Base-by-base conservation (phyloP, 495 filamentous ascomycete species). In the Penicillium antarcticum region DNA sequence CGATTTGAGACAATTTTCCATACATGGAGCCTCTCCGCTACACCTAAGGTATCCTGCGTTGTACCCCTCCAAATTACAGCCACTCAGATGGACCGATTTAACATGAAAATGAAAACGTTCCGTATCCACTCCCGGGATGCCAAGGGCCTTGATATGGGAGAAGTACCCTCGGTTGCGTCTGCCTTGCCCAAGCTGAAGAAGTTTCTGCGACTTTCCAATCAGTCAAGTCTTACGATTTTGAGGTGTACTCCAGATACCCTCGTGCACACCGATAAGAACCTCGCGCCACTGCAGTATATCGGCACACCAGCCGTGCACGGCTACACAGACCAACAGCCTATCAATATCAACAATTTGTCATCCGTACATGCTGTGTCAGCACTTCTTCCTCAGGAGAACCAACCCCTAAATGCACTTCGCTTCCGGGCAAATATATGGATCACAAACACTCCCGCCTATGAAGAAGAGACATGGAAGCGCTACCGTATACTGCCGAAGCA, bases 351-450 rank as follows among this genome's bases (percentile, higher is more conserved):
- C 50, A 58, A 41, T 41, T n/a, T 58, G 12, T 58, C 55, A 3
- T 58, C 55, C 3, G 55, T 58, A 3, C 55, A 58, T 19, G 50
- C 55, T 21, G 45, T 53, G 32, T 58, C 55, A 6, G 41, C 33
- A 4, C 50, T 58, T 14, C 50, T 58, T n/a, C 55, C 55, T 2
- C 2, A 24, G 8, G 55, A 58, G 36, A 58, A 58, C 17, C 50
- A 53, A 40, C 55, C 55, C n/a, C 12, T 58, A 41, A 47, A 58
- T 23, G 55, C 55, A 8, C 42, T 58, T 7, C 55, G 55, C 17
- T 58, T 58, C 29, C 56, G 56, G 6, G 56, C 56, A 38, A 58
- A 58, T 29, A 42, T 58, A 8, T 58, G 56, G 56, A 40, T 54
- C 10, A 46, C 51, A 12, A 48, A 48, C 7, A 23, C 45, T 9